Base-by-base conservation (phyloP, 257 asterid genomes). In the Oldenlandia corymbosa region DNA sequence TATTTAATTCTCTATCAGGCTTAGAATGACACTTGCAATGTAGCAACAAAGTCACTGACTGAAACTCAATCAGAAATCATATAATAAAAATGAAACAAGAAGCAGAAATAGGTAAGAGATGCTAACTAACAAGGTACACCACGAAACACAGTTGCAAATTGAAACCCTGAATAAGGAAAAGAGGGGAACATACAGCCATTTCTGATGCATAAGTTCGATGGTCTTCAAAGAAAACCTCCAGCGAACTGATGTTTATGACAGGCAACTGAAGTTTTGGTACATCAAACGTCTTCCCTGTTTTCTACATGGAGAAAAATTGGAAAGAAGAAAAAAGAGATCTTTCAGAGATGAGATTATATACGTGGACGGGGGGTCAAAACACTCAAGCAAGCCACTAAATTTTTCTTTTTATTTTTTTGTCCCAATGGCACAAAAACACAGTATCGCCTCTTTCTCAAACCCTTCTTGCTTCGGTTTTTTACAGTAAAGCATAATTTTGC, bases 171-270 rank as follows among this genome's bases (percentile, higher is more conserved):
- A 39, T n/a, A 34, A 36, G 52, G 60, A 65, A 66, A 55, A 60
- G 43, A 68, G 45, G 67, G 66, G 37, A 62, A 79, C 96, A 84
- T 83, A 93, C 99, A 64, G 96, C 96, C 66, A 81, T 76, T 57
- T 85, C 78, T 58, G 97, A 87, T 55, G 90, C 95, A 84, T 82
- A 93, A 54, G 99, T 93, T 62, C 97, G 95, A 76, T 83, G 89
- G 80, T 93, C 99, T 80, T 90, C 97, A 60, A 82, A 90, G 65
- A 83, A 76, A 68, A 93, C 89, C 76, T 77, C 79, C 66, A 81
- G 73, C 26, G 83, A 85, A 70, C 82, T 73, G 64, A 81, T 72
- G 80, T 84, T 79, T 75, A 93, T 85, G 67, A 80, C 80, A 45
- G 99, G 99, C 78, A 93, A 69, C 81, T 84, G 91, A 83, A 93